A percentile compares a stretch with the other conserved stretches of the same genome.
These are phyloP conservation scores for Ophiostoma himal-ulmi DNA, from an alignment of 2,329 filamentous ascomycete genomes.

Conservation along the genomic window DNA sequence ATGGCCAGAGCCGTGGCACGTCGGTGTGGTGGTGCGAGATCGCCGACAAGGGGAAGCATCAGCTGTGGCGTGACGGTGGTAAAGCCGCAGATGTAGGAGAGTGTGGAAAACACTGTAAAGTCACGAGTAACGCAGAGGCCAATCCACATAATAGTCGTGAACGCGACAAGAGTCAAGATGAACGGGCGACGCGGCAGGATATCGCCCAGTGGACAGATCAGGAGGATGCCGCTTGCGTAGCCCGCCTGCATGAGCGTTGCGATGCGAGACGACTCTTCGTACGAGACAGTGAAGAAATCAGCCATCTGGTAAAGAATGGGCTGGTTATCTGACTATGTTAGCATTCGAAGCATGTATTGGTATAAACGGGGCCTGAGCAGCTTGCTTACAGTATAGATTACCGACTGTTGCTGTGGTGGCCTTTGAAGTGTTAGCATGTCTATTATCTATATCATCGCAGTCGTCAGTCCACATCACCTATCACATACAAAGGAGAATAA, in stretches of 20 bases:
- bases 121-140: constrained; percentile 63
- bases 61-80: constrained; percentile 73
- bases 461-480: background rate
- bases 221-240: constrained; percentile 66
- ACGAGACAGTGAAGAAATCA: constrained; percentile 61
- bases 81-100: constrained; percentile 69
- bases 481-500: constrained; percentile 57
- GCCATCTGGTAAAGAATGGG: constrained; percentile 73
- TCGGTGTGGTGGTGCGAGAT: constrained; percentile 64
- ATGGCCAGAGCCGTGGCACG: constrained; percentile 66
- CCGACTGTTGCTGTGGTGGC: constrained; percentile 63
- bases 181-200: constrained; percentile 61
- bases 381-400: constrained; percentile 55
- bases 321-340: constrained; percentile 51
- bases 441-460: background rate
- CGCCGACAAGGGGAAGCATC: constrained; percentile 75
- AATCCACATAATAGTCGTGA: constrained; percentile 66
- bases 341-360: background rate
- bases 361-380: background rate
- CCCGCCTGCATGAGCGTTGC: constrained; percentile 75
- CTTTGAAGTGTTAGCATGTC: constrained; percentile 30
- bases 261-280: constrained; percentile 60
- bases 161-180: constrained; percentile 59
- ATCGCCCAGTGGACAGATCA: constrained; percentile 72
- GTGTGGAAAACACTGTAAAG: constrained; percentile 58